These are phyloP conservation scores for Aphanomyces astaci DNA, from an alignment of 352 stramenopile species.

Conservation along the genomic window DNA sequence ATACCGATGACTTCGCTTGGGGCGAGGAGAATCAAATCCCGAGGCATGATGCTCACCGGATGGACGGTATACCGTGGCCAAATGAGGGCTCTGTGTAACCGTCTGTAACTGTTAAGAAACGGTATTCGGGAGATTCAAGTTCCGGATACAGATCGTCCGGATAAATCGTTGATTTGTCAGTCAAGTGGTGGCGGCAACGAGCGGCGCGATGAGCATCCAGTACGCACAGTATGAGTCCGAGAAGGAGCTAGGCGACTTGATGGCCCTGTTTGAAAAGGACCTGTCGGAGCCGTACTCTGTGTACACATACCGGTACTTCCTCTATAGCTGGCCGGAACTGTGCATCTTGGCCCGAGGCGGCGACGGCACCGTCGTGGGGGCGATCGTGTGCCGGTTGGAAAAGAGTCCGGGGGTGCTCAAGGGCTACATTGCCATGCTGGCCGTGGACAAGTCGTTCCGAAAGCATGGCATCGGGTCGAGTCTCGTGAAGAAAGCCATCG, in stretches of 20 bases:
- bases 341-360: constrained; percentile 83
- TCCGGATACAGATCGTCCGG: constrained; percentile 4
- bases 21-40: too few relatives aligned
- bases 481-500: constrained; percentile 81
- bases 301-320: constrained; percentile 96
- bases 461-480: constrained; percentile 87
- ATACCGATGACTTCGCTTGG: background rate
- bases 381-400: constrained; percentile 90
- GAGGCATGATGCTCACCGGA: too few relatives aligned
- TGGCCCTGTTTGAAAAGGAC: constrained; percentile 91
- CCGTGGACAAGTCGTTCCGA: constrained; percentile 85
- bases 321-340: constrained; percentile 91
- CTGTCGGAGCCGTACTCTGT: constrained; percentile 93
- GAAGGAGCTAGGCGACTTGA: constrained; percentile 86
- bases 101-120: too few relatives aligned
- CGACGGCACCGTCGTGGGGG: constrained; percentile 82
- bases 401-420: constrained; percentile 31
- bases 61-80: too few relatives aligned
- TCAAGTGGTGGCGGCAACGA: background rate
- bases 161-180: background rate
- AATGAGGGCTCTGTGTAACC: too few relatives aligned
- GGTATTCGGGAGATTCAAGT: too few relatives aligned
- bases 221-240: constrained; percentile 77
- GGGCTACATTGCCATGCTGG: constrained; percentile 94
- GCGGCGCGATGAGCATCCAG: constrained; percentile 27